Base-by-base conservation (phyloP, 352 stramenopile species). In the Globisporangium middletonii region DNA sequence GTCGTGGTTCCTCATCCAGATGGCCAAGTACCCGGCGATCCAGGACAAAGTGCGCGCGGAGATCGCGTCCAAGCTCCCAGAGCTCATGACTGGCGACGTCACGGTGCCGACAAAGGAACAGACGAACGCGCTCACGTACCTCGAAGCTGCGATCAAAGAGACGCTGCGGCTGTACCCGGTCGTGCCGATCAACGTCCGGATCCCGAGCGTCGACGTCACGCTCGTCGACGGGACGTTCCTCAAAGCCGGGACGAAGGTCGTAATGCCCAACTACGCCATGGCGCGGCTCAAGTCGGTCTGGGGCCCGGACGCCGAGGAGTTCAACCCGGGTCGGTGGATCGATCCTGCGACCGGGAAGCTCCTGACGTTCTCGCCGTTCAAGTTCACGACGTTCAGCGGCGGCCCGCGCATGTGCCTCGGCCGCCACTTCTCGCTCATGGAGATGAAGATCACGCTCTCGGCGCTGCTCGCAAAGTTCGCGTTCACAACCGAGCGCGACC, bases 1-100 rank as follows among this genome's bases (percentile, higher is more conserved):
- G n/a, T 71, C 55, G 12, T 96, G 87, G 86, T 60, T 92, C n/a
- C 66, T 95, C n/a, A 75, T 87, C 51, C 73, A 83, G 50, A 63
- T 96, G 8, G 68, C 70, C 33, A 72, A 71, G 15, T 64, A 94
- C 56, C 87, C 83, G 2, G 48, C 79, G 6, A 71, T 91, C 0
- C 65, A 77, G 54, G 58, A 62, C 0, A 77, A 72, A 28, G 59
- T 92, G 27, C 64, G 71, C 1, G 57, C 70, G 3, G 83, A 92
- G 53, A 57, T 92, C 0, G 18, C 55, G 0, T 56, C 64, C 33
- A 77, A 74, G 42, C 61, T 79, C 18, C 75, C 62, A 1, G 77
- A 67, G 18, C 67, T 74, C 1, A 79, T 53, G 3, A 41, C 41
- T 8, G 68, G 59, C 16, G 43, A 63, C 35, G 55, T 64, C 5